Conservation (phyloP, 352 stramenopile species). For the Globisporangium paroecandrum region DNA sequence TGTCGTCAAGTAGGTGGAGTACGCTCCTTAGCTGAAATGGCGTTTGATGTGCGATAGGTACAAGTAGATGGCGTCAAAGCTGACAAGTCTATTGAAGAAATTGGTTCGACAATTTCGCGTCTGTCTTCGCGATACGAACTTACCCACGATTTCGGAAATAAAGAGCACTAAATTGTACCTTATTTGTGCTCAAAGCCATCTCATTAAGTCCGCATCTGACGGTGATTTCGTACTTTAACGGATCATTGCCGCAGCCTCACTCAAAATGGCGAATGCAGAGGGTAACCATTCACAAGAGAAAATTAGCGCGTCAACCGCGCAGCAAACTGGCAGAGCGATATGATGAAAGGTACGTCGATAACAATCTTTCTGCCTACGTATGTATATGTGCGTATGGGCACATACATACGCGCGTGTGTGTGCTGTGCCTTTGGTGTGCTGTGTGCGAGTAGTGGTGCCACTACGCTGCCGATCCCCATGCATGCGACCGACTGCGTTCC, state of each 20-base stretch:
- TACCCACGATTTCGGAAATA: too few species aligned
- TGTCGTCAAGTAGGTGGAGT: neutral
- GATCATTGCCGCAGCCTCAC: neutral
- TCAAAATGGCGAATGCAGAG: neutral
- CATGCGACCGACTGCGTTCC: neutral
- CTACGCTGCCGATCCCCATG: neutral
- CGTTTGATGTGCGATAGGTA: too few species aligned
- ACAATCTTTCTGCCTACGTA: neutral
- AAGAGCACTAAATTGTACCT: too few species aligned
- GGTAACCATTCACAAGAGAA: neutral
- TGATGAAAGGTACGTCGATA: slow-evolving; percentile 7
- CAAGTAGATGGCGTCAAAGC: too few species aligned
- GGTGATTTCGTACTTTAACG: slow-evolving; percentile 2
- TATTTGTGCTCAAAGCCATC: too few species aligned
- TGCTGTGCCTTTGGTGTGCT: too few species aligned
- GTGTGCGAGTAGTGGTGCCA: neutral
- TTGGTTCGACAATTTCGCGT: too few species aligned
- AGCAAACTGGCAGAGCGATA: neutral
- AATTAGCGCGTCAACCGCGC: neutral
- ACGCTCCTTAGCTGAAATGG: too few species aligned
- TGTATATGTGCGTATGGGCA: neutral
- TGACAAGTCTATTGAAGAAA: too few species aligned
- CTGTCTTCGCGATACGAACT: too few species aligned
- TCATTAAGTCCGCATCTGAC: neutral
- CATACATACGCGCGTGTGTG: neutral